A percentile compares a stretch with the other conserved stretches of the same genome.
These are phyloP conservation scores for Suillus subluteus DNA, from an alignment of 768 basidiomycete species.

Conservation along the genomic window DNA sequence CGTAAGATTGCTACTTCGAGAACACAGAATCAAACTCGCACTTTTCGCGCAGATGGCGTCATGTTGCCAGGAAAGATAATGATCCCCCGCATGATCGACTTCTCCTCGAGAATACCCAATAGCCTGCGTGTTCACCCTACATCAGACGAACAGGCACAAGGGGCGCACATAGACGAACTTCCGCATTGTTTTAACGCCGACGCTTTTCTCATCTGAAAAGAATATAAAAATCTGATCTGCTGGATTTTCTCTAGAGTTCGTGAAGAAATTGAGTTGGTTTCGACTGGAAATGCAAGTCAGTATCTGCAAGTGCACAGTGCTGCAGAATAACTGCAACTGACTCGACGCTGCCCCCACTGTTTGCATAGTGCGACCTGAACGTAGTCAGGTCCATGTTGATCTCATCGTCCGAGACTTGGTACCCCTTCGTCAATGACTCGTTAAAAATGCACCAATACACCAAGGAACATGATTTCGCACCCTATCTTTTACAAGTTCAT, in stretches of 20 bases:
- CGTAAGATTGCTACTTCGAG: not conserved
- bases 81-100: constrained; percentile 86
- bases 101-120: constrained; percentile 88
- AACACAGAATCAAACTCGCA: constrained; percentile 34
- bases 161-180: constrained; percentile 60
- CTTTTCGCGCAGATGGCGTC: constrained; percentile 97
- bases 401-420: constrained; percentile 93
- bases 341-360: constrained; percentile 80
- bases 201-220: constrained; percentile 94
- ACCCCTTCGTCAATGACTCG: constrained; percentile 61
- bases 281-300: constrained; percentile 57
- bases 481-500: constrained; percentile 94
- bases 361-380: constrained; percentile 77
- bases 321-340: constrained; percentile 46
- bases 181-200: constrained; percentile 97
- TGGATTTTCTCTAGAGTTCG: constrained; percentile 66
- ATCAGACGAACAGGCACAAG: constrained; percentile 3
- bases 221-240: constrained; percentile 89
- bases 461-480: constrained; percentile 48
- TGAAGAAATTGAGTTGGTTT: constrained; percentile 88
- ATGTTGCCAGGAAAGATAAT: constrained; percentile 96
- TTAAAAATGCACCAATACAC: constrained; percentile 5
- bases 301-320: constrained; percentile 2
- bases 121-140: constrained; percentile 52
- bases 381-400: constrained; percentile 82